phyloP scores from a whole-genome alignment of 257 asterid genomes.

The Fraxinus anomala region DNA sequence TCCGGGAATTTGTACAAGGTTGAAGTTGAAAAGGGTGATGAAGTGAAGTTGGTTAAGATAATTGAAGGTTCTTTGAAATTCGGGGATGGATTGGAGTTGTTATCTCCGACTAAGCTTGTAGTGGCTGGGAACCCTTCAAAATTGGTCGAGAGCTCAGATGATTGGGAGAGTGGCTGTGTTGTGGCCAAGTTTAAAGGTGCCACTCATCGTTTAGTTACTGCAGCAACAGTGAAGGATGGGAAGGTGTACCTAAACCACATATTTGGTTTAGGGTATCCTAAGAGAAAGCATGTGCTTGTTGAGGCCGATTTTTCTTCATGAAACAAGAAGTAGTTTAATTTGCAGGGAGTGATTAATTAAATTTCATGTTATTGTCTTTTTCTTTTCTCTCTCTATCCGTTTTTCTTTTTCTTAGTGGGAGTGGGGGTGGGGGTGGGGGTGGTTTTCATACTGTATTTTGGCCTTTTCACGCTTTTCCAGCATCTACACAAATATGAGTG shows the following conservation, averaged over 20 bases:
- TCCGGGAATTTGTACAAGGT: conserved; percentile 76
- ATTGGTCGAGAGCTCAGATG: conserved; percentile 70
- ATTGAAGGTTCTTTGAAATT: conserved; percentile 51
- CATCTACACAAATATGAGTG: too few relatives aligned
- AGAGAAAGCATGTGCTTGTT: conserved; percentile 69
- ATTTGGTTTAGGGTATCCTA: conserved; percentile 89
- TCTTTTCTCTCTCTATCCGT: too few relatives aligned
- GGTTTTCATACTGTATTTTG: background rate
- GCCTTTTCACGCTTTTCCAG: too few relatives aligned
- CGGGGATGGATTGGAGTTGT: conserved; percentile 81
- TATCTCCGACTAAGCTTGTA: conserved; percentile 67
- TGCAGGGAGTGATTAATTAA: background rate
- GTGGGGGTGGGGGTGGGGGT: background rate
- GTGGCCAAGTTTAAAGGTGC: conserved; percentile 58
- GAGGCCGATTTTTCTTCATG: conserved; percentile 62
- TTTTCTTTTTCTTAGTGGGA: background rate
- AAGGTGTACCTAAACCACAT: conserved; percentile 76
- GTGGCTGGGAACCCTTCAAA: conserved; percentile 73
- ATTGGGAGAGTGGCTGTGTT: conserved; percentile 65
- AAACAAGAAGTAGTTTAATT: too few relatives aligned
- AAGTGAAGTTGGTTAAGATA: conserved; percentile 51
- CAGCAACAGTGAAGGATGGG: conserved; percentile 79
- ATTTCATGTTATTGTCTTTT: background rate
- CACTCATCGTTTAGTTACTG: conserved; percentile 66
- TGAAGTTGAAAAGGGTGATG: conserved; percentile 39